phyloP scores from a whole-genome alignment of 1,284 basidiomycete genomes.

The Heterobasidion irregulare region DNA sequence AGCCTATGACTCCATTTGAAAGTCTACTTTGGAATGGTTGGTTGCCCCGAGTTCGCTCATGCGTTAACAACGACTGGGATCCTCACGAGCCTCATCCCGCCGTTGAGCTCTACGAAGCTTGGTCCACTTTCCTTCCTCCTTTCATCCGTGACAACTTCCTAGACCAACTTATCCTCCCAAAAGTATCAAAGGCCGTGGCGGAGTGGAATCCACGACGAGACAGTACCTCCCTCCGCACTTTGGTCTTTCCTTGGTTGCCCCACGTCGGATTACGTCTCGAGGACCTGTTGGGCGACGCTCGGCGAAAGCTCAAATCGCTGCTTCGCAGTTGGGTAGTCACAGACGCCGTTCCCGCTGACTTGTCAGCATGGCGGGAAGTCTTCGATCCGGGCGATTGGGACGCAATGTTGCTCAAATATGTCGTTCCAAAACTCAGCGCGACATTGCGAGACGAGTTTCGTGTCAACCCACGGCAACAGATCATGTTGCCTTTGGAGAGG shows the following conservation, averaged over 20 bases:
- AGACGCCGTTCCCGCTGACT: constrained; percentile 69
- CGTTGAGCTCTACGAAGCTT: constrained; percentile 80
- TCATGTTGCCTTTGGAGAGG: constrained; percentile 74
- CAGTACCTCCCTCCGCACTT: constrained; percentile 52
- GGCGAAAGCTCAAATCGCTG: constrained; percentile 74
- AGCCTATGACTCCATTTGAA: constrained; percentile 91
- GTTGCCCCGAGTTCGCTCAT: constrained; percentile 89
- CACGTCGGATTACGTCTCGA: constrained; percentile 76
- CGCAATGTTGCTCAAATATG: constrained; percentile 78
- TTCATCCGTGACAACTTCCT: constrained; percentile 95
- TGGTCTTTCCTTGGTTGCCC: constrained; percentile 96
- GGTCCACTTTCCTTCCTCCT: constrained; percentile 79
- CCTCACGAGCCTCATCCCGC: constrained; percentile 67
- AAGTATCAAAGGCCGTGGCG: constrained; percentile 77
- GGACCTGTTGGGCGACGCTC: constrained; percentile 76
- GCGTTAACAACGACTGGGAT: constrained; percentile 91
- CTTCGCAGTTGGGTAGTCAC: constrained; percentile 74
- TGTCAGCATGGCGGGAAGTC: constrained; percentile 77
- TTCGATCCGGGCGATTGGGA: constrained; percentile 86
- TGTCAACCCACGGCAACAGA: constrained; percentile 84
- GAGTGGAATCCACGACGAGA: constrained; percentile 70
- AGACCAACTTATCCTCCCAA: constrained; percentile 92
- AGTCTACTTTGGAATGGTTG: constrained; percentile 90
- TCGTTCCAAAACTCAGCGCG: constrained; percentile 84
- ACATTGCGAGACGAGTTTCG: constrained; percentile 76